Percentiles rank a stretch among this genome's conserved stretches.
Conservation (phyloP, 2,329 filamentous ascomycete genomes). For the Cladosporium sphaerospermum region DNA sequence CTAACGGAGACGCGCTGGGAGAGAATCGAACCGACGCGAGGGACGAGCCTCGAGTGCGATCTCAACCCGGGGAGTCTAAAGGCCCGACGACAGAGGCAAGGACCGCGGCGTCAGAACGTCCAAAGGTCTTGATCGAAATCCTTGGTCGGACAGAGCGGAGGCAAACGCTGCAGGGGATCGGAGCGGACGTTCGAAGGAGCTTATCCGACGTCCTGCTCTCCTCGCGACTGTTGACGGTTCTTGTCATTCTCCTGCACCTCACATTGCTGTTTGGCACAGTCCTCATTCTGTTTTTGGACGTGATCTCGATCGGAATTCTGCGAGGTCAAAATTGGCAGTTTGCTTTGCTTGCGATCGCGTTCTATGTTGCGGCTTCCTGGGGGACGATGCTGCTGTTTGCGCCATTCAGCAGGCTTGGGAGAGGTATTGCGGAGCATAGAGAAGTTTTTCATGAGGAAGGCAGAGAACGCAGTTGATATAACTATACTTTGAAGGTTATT, state of each 20-base stretch:
- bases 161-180: not conserved
- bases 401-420: not conserved
- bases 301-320: not conserved
- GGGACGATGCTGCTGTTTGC: not conserved
- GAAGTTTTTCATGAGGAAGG: too few species aligned
- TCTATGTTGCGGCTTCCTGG: not conserved
- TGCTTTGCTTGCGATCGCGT: not conserved
- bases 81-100: not conserved
- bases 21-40: too few species aligned
- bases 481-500: too few species aligned
- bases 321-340: slow-evolving; percentile 1
- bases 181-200: not conserved
- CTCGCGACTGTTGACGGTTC: not conserved
- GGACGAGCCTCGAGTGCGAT: too few species aligned
- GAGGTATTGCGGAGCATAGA: not conserved
- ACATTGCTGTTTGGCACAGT: not conserved
- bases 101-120: not conserved
- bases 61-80: not conserved
- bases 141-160: not conserved
- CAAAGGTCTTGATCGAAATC: not conserved
- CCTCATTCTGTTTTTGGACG: slow-evolving; percentile 1
- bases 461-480: too few species aligned
- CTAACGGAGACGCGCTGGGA: not conserved
- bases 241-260: not conserved
- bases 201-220: not conserved